Evolutionary conservation across 805 yeast genomes (phyloP).

Genomic region (Ogataea pignaliae): DNA sequence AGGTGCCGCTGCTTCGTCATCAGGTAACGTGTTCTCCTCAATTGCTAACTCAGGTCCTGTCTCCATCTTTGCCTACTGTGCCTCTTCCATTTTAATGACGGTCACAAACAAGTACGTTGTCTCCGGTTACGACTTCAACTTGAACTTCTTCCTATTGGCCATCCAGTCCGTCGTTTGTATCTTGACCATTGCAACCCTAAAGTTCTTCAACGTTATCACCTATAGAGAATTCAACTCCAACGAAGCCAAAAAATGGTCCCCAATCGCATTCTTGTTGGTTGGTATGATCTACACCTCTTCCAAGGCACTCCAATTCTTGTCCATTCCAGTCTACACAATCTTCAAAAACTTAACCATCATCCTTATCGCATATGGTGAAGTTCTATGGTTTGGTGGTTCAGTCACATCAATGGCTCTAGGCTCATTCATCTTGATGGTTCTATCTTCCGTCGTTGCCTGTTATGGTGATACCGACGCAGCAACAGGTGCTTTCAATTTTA

Average conservation of each 20-base stretch:
- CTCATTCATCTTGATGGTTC: constrained; percentile 86
- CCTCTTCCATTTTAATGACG: constrained; percentile 94
- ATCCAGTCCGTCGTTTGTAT: constrained; percentile 86
- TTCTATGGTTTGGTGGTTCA: constrained; percentile 90
- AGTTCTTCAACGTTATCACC: constrained; percentile 69
- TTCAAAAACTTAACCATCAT: constrained; percentile 97
- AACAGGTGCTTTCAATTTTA: constrained; percentile 38
- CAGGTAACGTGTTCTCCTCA: constrained; percentile 11
- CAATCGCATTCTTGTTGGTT: constrained; percentile 85
- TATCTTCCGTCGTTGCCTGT: constrained; percentile 94
- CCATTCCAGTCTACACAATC: constrained; percentile 95
- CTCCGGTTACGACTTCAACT: constrained; percentile 61
- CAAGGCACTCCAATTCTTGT: constrained; percentile 85
- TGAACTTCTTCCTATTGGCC: constrained; percentile 86
- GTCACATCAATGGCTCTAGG: constrained; percentile 88
- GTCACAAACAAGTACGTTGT: constrained; percentile 95
- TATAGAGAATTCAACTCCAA: constrained; percentile 80
- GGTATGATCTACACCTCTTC: constrained; percentile 95
- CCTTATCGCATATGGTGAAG: constrained; percentile 97
- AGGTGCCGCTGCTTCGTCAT: background rate
- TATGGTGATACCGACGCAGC: constrained; percentile 56
- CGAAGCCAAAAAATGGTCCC: constrained; percentile 95
- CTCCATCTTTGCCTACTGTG: constrained; percentile 81
- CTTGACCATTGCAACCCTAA: constrained; percentile 65
- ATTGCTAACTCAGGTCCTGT: constrained; percentile 54